Base-by-base conservation (phyloP, 2,329 filamentous ascomycete genomes). In the Colletotrichum truncatum region DNA sequence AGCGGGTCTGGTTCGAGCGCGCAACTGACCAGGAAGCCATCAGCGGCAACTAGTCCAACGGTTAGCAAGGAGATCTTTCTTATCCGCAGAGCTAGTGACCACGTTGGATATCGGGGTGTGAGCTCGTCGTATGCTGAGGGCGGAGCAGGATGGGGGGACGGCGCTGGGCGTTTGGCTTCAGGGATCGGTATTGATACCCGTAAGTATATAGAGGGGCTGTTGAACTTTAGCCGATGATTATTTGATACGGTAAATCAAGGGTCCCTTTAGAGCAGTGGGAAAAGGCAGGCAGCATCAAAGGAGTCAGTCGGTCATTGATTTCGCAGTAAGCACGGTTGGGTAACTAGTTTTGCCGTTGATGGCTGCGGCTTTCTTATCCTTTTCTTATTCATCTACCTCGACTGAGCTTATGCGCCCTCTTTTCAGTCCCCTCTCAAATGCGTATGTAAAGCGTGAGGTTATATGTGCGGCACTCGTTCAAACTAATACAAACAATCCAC, bases 151-250 rank as follows among this genome's bases (percentile, higher is more conserved):
- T 80, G 86, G 82, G 71, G 83, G 45, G 86, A 85, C 23, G 87
- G 87, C 3, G 86, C 89, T 2, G 85, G 83, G 18, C 85, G 85
- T 59, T 76, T 93, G 68, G 88, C 87, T 0, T 89, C 92, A 72
- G 92, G 91, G 0, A 93, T 94, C 68, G 92, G 92, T 0, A 84
- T 94, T 32, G 92, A 94, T 80, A 93, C 91, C 28, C 85, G 89
- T 75, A 86, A 85, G 73, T 94, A 94, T 75, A 87, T 94, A 4
- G 91, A 94, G 75, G 89, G 88, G 1, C 74, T 94, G 60, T 78
- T 94, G 75, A 92, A 84, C 72, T 75, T 93, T 72, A 85, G 85
- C 73, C 76, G 81, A 34, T 84, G 69, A 70, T 14, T 21, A 11
- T 41, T 11, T 8, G 8, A 28, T 14, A 30, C 3, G 4, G 18